Conservation (phyloP, 352 stramenopile genomes). For the Plasmopara muralis region DNA sequence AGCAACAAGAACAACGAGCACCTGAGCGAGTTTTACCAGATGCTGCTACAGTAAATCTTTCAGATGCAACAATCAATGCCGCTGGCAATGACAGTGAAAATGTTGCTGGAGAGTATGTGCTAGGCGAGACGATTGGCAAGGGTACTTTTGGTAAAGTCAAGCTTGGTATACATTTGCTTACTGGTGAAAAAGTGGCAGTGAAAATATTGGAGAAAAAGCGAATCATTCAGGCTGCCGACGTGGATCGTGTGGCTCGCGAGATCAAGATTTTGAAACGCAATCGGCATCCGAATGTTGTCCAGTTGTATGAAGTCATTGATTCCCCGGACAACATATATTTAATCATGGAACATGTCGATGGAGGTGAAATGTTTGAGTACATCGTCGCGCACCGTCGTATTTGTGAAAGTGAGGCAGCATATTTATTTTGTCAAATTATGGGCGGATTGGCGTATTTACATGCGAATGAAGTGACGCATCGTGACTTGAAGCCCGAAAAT, state of each 20-base stretch:
- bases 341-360: conserved; percentile 91
- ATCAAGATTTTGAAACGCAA: conserved; percentile 93
- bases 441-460: conserved; percentile 90
- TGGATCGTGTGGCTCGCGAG: conserved; percentile 86
- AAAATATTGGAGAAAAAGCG: conserved; percentile 92
- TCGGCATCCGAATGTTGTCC: conserved; percentile 87
- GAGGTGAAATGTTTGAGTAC: conserved; percentile 92
- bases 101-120: conserved; percentile 81
- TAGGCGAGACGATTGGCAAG: conserved; percentile 89
- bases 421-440: conserved; percentile 88
- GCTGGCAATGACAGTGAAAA: conserved; percentile 26
- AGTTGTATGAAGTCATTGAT: conserved; percentile 56
- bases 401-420: conserved; percentile 44
- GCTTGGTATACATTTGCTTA: conserved; percentile 77
- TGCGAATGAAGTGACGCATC: conserved; percentile 82
- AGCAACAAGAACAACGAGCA: conserved; percentile 16
- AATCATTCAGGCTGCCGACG: conserved; percentile 85
- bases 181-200: conserved; percentile 88
- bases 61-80: conserved; percentile 1
- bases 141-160: conserved; percentile 93
- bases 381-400: conserved; percentile 87
- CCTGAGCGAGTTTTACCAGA: conserved; percentile 15
- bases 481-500: conserved; percentile 91
- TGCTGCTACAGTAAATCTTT: conserved; percentile 2
- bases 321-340: conserved; percentile 82